phyloP scores from a whole-genome alignment of 768 basidiomycete species.

The Mrakia hoshinonis region DNA sequence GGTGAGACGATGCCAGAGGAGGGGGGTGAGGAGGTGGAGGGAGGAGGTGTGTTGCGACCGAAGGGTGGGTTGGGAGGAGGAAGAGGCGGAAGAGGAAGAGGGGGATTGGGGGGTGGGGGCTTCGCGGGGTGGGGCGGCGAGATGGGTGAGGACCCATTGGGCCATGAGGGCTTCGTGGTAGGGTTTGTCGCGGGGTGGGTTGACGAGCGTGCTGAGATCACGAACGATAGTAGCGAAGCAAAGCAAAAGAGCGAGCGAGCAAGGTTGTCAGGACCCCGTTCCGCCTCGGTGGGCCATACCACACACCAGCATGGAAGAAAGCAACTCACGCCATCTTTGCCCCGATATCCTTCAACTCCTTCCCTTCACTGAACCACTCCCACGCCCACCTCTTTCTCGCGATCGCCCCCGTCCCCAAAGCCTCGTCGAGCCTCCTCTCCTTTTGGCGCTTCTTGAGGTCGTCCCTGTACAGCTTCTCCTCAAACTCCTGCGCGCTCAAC shows the following conservation, averaged over 20 bases:
- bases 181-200: not conserved
- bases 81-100: not conserved
- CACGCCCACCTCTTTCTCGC: conserved; percentile 18
- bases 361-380: conserved; percentile 16
- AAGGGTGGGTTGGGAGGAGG: not conserved
- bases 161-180: not conserved
- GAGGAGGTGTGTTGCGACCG: conserved; percentile 1
- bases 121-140: not conserved
- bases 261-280: not conserved
- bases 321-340: not conserved
- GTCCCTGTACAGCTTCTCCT: not conserved
- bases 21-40: conserved; percentile 11
- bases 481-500: not conserved
- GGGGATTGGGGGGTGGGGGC: not conserved
- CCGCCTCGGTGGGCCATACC: not conserved
- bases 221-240: not conserved
- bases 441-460: not conserved
- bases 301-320: not conserved
- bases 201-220: not conserved
- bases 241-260: not conserved
- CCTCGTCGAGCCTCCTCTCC: not conserved
- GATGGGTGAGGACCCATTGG: conserved; percentile 16
- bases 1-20: conserved; percentile 11
- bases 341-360: not conserved
- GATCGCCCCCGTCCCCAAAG: not conserved